phyloP scores from a whole-genome alignment of 2,329 filamentous ascomycete species.

The Thelonectria blattea region DNA sequence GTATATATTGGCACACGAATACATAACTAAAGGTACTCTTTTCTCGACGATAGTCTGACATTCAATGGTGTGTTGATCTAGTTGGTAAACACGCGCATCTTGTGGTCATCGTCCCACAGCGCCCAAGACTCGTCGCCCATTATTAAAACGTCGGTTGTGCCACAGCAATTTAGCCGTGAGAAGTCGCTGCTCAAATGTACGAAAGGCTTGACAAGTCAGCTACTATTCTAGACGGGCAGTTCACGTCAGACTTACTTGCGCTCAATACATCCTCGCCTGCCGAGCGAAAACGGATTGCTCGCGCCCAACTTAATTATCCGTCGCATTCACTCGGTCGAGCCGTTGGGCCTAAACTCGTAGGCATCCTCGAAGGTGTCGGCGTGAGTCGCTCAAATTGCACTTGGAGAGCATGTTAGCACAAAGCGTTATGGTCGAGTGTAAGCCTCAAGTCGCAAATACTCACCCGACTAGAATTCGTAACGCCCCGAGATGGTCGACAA shows the following conservation, averaged over 20 bases:
- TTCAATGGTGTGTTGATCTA: constrained; percentile 40
- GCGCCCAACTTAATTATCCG: constrained; percentile 50
- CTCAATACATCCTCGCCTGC: constrained; percentile 57
- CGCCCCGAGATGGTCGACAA: not conserved
- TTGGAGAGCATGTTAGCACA: too few species aligned
- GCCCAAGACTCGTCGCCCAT: constrained; percentile 29
- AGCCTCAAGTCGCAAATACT: too few species aligned
- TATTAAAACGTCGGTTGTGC: constrained; percentile 52
- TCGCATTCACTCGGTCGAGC: constrained; percentile 47
- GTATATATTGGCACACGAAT: not conserved
- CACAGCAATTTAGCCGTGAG: constrained; percentile 55
- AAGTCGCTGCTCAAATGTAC: constrained; percentile 56
- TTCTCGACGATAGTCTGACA: constrained; percentile 16
- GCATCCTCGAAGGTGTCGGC: constrained; percentile 53
- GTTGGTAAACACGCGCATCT: constrained; percentile 36
- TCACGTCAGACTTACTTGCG: constrained; percentile 6
- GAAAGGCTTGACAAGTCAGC: constrained; percentile 50
- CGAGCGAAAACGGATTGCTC: constrained; percentile 55
- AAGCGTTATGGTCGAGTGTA: too few species aligned
- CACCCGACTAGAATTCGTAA: too few species aligned
- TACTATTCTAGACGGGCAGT: not conserved
- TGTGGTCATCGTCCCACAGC: constrained; percentile 37
- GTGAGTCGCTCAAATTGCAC: constrained; percentile 40
- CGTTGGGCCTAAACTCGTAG: constrained; percentile 53
- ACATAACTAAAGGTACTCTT: too few species aligned